A percentile compares a stretch with the other conserved stretches of the same genome.
Evolutionary conservation across 805 yeast genomes (phyloP).

Genomic region (Teunomyces kruisii): DNA sequence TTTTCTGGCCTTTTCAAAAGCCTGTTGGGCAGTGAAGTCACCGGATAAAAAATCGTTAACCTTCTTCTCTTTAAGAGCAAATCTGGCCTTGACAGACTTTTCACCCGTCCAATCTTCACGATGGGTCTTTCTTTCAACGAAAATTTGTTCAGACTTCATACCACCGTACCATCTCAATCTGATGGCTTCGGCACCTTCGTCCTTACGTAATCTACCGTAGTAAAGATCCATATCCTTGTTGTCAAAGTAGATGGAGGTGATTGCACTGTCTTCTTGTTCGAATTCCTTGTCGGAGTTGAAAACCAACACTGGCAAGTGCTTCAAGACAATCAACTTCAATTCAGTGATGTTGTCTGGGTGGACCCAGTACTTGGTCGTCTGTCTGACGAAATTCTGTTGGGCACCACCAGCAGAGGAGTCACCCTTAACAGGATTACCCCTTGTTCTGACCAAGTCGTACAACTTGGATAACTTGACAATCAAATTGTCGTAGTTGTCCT

Average conservation of each 20-base stretch:
- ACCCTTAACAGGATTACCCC: conserved; percentile 93
- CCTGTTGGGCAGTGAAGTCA: conserved; percentile 81
- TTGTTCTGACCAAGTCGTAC: conserved; percentile 90
- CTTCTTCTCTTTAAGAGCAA: conserved; percentile 86
- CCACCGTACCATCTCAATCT: conserved; percentile 99
- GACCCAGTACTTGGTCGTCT: conserved; percentile 98
- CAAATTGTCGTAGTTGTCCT: conserved; percentile 86
- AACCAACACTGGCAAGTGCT: conserved; percentile 95
- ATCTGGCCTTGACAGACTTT: conserved; percentile 97
- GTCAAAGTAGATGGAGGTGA: conserved; percentile 95
- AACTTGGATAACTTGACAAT: conserved; percentile 86
- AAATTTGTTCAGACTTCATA: conserved; percentile 87
- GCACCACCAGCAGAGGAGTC: conserved; percentile 98
- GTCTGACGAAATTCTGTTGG: conserved; percentile 97
- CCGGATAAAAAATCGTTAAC: conserved; percentile 85
- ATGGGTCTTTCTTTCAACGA: conserved; percentile 96
- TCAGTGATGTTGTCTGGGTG: conserved; percentile 98
- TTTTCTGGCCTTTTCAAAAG: conserved; percentile 86
- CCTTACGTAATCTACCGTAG: conserved; percentile 90
- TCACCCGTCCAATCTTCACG: conserved; percentile 99
- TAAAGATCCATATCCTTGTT: conserved; percentile 86
- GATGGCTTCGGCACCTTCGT: conserved; percentile 98
- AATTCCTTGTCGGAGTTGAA: conserved; percentile 96
- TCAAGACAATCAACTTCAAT: conserved; percentile 84
- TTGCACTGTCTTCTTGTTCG: conserved; percentile 91